Conservation (phyloP, 345 rosid genomes). For the Melaleuca quinquenervia region DNA sequence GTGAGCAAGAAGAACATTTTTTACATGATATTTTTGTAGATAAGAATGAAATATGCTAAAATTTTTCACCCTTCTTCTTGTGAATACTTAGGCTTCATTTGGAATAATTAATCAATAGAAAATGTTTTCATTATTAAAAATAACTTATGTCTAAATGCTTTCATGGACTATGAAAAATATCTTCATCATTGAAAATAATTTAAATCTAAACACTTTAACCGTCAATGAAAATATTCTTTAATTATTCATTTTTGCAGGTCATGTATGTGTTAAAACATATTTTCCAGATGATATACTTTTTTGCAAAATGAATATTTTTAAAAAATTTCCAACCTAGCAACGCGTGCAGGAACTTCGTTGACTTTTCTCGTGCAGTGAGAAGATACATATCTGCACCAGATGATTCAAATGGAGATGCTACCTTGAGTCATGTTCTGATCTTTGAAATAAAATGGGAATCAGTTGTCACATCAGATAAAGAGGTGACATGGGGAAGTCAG, state of each 20-base stretch:
- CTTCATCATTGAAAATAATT: too few species aligned
- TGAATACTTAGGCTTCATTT: not conserved
- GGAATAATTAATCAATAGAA: too few species aligned
- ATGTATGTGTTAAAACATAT: too few species aligned
- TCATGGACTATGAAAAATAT: too few species aligned
- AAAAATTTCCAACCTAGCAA: too few species aligned
- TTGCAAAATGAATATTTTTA: too few species aligned
- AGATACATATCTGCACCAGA: not conserved
- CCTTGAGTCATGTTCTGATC: not conserved
- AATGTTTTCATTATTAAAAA: too few species aligned
- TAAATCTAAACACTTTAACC: too few species aligned
- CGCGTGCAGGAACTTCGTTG: not conserved
- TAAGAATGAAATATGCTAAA: not conserved
- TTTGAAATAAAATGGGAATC: not conserved
- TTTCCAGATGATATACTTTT: too few species aligned
- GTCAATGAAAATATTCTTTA: too few species aligned
- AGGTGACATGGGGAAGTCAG: not conserved
- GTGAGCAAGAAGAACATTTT: not conserved
- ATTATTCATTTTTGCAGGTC: too few species aligned
- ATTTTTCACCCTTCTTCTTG: not conserved
- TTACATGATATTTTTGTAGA: not conserved
- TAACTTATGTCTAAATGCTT: too few species aligned
- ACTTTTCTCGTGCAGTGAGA: not conserved
- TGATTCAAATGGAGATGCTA: not conserved
- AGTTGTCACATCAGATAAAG: not conserved